Evolutionary conservation across 1,284 basidiomycete species (phyloP).

Genomic region (Paramarasmius palmivorus): DNA sequence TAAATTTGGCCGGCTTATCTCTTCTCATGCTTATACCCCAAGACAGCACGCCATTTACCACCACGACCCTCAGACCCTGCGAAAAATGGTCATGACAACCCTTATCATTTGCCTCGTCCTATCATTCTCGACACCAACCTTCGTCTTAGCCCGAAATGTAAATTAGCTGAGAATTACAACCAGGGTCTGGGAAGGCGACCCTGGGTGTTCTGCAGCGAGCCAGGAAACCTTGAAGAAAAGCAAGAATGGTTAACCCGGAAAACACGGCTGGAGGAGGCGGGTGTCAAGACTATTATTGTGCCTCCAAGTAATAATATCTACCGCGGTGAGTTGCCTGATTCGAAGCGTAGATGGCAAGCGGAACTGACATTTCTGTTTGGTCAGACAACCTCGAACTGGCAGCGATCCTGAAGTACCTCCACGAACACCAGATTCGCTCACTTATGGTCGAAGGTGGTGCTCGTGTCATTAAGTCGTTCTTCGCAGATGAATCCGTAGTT

Average conservation of each 20-base stretch:
- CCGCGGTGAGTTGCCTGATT: conserved; percentile 13
- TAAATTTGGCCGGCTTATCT: conserved; percentile 5
- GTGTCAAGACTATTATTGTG: conserved; percentile 54
- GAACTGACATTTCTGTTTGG: conserved; percentile 14
- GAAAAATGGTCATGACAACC: conserved; percentile 26
- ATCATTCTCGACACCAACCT: conserved; percentile 83
- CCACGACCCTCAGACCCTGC: conserved; percentile 25
- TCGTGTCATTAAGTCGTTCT: conserved; percentile 77
- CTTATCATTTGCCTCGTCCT: conserved; percentile 70
- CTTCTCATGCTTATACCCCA: conserved; percentile 4
- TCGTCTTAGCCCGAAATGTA: conserved; percentile 67
- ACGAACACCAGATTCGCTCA: conserved; percentile 57
- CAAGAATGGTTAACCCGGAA: conserved; percentile 36
- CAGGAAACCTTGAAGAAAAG: conserved; percentile 15
- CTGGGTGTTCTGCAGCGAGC: conserved; percentile 65
- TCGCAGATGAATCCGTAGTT: conserved; percentile 50
- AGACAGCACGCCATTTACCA: conserved; percentile 59
- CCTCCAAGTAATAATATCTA: conserved; percentile 26
- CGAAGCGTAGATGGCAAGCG: neutral
- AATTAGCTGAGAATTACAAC: conserved; percentile 71
- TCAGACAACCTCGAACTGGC: conserved; percentile 47
- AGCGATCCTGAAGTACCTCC: conserved; percentile 53
- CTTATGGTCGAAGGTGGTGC: conserved; percentile 98
- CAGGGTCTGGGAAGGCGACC: conserved; percentile 68
- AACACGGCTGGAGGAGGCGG: conserved; percentile 49